A percentile compares a stretch with the other conserved stretches of the same genome.
Conservation (phyloP, 73 alveolate species). For the Paramecium tetraurelia region DNA sequence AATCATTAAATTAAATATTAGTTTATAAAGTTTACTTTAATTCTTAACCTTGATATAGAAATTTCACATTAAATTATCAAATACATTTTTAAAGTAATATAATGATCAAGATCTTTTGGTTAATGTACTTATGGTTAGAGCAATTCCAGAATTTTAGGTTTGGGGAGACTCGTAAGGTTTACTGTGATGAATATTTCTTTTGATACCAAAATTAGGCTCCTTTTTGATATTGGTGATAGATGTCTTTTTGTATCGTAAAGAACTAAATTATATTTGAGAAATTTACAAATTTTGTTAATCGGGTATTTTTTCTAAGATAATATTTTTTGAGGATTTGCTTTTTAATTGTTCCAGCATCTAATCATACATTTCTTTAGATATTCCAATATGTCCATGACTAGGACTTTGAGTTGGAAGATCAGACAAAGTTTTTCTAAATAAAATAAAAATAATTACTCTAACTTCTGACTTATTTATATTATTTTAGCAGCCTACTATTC, state of each 20-base stretch:
- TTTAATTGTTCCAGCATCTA: background rate
- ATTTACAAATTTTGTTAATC: background rate
- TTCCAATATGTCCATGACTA: background rate
- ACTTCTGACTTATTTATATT: background rate
- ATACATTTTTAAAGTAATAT: background rate
- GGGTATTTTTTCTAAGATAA: background rate
- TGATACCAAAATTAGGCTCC: background rate
- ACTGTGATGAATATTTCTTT: background rate
- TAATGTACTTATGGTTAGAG: background rate
- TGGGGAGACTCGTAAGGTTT: background rate
- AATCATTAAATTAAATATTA: no score
- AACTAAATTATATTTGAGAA: background rate
- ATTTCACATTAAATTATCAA: background rate
- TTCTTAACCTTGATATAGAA: background rate
- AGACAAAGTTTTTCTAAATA: background rate
- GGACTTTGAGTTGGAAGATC: conserved; percentile 14
- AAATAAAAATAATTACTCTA: background rate
- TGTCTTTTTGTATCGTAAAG: background rate
- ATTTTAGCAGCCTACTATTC: background rate
- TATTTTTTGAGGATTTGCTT: background rate
- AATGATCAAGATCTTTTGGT: background rate
- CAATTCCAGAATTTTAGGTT: background rate
- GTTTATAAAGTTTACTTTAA: no score
- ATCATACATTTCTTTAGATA: background rate
- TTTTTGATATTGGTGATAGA: background rate